Base-by-base conservation (phyloP, 345 rosid genomes). In the Eucalyptus tenuipes region DNA sequence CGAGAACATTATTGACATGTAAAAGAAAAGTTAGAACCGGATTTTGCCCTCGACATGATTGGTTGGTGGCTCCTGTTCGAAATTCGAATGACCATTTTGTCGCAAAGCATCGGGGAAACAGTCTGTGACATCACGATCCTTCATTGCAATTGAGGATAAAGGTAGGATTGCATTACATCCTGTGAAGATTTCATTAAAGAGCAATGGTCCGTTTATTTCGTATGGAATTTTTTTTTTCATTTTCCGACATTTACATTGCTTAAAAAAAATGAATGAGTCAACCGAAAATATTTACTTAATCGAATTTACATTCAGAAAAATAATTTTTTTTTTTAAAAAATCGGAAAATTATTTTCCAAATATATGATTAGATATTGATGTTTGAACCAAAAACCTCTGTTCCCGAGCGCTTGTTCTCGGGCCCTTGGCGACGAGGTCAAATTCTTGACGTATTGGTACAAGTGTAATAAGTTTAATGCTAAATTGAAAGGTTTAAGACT, bases 401-500 rank as follows among this genome's bases (percentile, higher is more conserved):
- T 18, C 25, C 25, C 59, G 27, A 22, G 8, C 1, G 1, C 59
- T 22, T 9, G 11, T 4, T 53, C 59, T 9, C 5, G 5, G 2
- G 11, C 10, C 59, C 59, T 53, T 53, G 5, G 11, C 1, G 0
- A 8, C 0, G 1, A 53, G 10, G 25, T 53, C 1, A 0, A 18
- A 22, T 53, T 22, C 27, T 8, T 8, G 11, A 53, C 13, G 0
- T 55, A 18, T 52, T 52, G 22, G 0, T 52, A 50, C 1, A 18
- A 52, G 0, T 50, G 0, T 50, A 17, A 55, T 55, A 20, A 1
- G 1, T 55, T 53, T 53, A 53, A 22, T 0, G 10, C 1, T 8
- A 53, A 22, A 53, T 53, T 20, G 1, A 55, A 55, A 22, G 5
- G 3, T 22, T 55, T 55, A 55, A 55, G 5, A 55, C 1, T 22